Percentiles rank a stretch among this genome's conserved stretches.
These are phyloP conservation scores for Pulveroboletus sp. DNA, from an alignment of 768 basidiomycete genomes.

Conservation along the genomic window DNA sequence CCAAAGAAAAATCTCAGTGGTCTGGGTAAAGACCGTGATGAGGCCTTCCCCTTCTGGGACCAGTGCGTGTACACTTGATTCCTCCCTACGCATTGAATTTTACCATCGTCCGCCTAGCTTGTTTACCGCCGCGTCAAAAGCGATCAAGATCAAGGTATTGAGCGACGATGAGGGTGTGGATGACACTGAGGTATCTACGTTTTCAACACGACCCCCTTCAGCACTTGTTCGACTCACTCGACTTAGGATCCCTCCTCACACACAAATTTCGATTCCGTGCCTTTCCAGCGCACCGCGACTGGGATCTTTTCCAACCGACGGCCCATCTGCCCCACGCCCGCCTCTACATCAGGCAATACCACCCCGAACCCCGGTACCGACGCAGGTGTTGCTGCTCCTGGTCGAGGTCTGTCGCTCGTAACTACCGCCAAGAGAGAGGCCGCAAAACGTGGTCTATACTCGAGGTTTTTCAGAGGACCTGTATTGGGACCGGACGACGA, in stretches of 20 bases:
- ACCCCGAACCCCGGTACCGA: constrained; percentile 32
- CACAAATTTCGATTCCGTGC: constrained; percentile 11
- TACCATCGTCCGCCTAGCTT: constrained; percentile 32
- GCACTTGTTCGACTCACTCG: not conserved
- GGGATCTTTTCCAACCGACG: constrained; percentile 73
- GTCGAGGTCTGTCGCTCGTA: constrained; percentile 45
- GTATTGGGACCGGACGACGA: constrained; percentile 48
- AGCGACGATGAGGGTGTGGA: constrained; percentile 48
- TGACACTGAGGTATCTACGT: constrained; percentile 9
- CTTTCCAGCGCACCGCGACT: constrained; percentile 58
- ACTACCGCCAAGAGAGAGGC: constrained; percentile 71
- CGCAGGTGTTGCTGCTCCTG: not conserved
- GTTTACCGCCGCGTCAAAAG: constrained; percentile 76
- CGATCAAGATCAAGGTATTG: constrained; percentile 68
- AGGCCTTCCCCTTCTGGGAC: constrained; percentile 97
- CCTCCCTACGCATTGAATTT: not conserved
- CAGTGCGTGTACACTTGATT: constrained; percentile 63
- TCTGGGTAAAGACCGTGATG: constrained; percentile 89
- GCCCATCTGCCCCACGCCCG: constrained; percentile 47
- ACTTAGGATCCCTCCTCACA: constrained; percentile 13
- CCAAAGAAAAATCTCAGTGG: constrained; percentile 86
- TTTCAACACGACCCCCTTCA: too few relatives aligned
- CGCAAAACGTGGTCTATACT: constrained; percentile 70
- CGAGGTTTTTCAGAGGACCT: constrained; percentile 77
- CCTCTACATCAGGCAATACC: constrained; percentile 39